phyloP scores from a whole-genome alignment of 176 grass and related monocot species.

The Canna indica region DNA sequence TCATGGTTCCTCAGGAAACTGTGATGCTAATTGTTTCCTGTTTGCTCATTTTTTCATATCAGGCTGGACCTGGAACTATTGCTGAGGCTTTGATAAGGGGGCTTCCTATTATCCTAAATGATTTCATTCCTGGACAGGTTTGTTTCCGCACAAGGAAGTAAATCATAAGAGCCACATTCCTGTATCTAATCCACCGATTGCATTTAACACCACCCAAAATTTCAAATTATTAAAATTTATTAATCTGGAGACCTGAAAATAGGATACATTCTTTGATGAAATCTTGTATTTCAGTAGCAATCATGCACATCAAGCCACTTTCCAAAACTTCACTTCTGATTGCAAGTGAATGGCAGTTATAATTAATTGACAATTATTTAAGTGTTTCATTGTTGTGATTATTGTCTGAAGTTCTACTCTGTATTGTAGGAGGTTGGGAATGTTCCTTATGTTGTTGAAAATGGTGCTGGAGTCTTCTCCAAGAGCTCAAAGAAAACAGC shows the following conservation, averaged over 20 bases:
- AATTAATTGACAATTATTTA: too few species aligned
- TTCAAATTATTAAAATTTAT: too few species aligned
- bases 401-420: not conserved
- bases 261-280: too few species aligned
- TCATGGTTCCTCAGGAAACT: not conserved
- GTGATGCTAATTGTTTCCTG: not conserved
- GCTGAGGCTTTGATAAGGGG: conserved; percentile 72
- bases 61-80: conserved; percentile 89
- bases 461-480: conserved; percentile 62
- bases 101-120: conserved; percentile 74
- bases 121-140: conserved; percentile 83
- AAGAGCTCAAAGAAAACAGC: conserved; percentile 47
- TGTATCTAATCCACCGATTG: too few species aligned
- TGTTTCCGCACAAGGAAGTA: not conserved
- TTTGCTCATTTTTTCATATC: not conserved
- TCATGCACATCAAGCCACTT: too few species aligned
- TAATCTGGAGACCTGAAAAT: too few species aligned
- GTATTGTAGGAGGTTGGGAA: conserved; percentile 58
- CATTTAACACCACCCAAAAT: not conserved
- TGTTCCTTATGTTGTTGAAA: conserved; percentile 70
- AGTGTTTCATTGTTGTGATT: too few species aligned
- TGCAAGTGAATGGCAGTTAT: too few species aligned
- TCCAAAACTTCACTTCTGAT: too few species aligned
- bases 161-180: too few species aligned
- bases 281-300: too few species aligned